Evolutionary conservation across 495 filamentous ascomycete species (phyloP), one percentile per base, ranked within the genome.

Genomic region (Aspergillus avenaceus): DNA sequence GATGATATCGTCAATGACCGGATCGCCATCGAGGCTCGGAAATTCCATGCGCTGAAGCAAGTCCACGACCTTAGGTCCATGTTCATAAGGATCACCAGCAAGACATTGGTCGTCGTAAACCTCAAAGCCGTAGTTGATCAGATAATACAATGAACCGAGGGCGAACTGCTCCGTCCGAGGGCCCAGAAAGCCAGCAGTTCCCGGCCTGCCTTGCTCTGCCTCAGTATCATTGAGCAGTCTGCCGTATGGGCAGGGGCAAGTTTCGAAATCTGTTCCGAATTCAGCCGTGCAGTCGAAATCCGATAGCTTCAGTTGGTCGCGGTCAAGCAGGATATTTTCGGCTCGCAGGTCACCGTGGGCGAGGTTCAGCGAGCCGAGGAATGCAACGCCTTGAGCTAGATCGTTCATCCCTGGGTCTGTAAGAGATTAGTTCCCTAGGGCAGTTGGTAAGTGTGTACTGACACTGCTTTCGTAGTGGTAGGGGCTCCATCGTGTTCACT

Each of bases 121-220:
- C 28, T 31, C 28, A 31, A 3, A 63, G 9, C 66, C 66, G 32
- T 73, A 67, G 49, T 67, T 69, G 8, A 70, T 69, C 0, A 60
- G 24, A 50, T 70, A 69, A 51, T 47, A 71, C 11, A 71, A 42
- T 8, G 61, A 69, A 32, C 68, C 66, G 34, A 71, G 55, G 9
- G 64, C 64, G 18, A 73, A 71, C 41, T 65, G 63, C 50, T 72
- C 67, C 21, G 66, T 70, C 13, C 64, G 62, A 54, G 68, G 50
- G 26, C 63, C 61, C 19, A 69, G 52, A 13, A 54, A 54, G 38
- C 68, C 65, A 9, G 52, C 36, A 50, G 55, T 60, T 61, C 60
- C 66, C 52, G 19, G 13, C 45, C 26, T 23, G 22, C 62, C 61
- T 54, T 65, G 24, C 16, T 64, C 53, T 27, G 42, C 8, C 21